Evolutionary conservation across 2,329 filamentous ascomycete species (phyloP), one percentile per base, ranked within the genome.

Genomic region (Exutisphaerella laricina): DNA sequence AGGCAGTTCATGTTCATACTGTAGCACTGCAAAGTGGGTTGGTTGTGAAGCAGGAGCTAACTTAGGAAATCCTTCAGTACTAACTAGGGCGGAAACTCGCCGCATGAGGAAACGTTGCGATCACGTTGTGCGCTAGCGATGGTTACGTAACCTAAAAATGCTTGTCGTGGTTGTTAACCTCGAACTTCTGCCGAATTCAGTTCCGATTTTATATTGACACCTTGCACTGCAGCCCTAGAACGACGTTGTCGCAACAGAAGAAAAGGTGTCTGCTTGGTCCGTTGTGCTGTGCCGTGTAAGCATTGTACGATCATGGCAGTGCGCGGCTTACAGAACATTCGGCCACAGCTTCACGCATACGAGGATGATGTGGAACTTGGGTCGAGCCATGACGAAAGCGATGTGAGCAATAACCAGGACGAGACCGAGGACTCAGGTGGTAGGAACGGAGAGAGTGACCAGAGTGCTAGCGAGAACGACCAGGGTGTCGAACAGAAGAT

Each of bases 401-500:
- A 41, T 9, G 43, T 48, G 13, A 37, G 39, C 58, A 58, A 32
- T 34, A 47, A 38, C 16, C 64, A 60, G 12, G 63, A 64, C 16
- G 56, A 49, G 33, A 50, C 43, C 12, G 45, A 53, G 13, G 43
- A 43, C 9, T 25, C 57, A 58, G n/a, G n/a, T n/a, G n/a, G n/a
- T n/a, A n/a, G n/a, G n/a, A 60, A 64, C 16, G 59, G 63, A 17
- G 59, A 43, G 39, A 48, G 38, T 43, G 46, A 50, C 18, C 43
- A 45, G 22, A 13, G 43, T 44, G 63, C 59, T 20, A 63, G 60
- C 3, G 62, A 63, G 9, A 56, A 65, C 10, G 63, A 62, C 14
- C 64, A 70, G 18, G 62, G 65, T 28, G 65, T 70, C 17, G 59
- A 70, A 36, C 61, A 67, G 10, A 61, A 68, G 23, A 65, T 82